Evolutionary conservation across 176 grass and related monocot genomes (phyloP).

Genomic region (Triticum timopheevii): DNA sequence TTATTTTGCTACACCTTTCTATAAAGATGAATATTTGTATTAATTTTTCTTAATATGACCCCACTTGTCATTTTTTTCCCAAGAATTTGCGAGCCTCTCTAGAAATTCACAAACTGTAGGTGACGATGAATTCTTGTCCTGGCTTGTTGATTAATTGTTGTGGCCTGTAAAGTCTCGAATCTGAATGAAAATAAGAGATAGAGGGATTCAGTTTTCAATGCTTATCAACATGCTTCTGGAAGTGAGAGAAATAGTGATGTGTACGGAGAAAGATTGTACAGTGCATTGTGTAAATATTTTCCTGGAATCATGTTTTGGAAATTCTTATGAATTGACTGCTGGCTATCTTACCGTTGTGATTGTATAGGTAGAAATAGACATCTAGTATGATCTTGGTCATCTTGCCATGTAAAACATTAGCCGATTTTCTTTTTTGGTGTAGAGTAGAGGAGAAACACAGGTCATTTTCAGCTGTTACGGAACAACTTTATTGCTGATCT

Average conservation of each 20-base stretch:
- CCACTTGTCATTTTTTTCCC: background rate
- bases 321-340: background rate
- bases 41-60: background rate
- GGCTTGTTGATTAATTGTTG: background rate
- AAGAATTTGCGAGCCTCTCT: slow-evolving; percentile 4
- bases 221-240: slow-evolving; percentile 2
- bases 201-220: slow-evolving; percentile 20
- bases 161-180: slow-evolving; percentile 17
- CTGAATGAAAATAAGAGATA: slow-evolving; percentile 1
- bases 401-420: background rate
- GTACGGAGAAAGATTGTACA: slow-evolving; percentile 5
- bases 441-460: background rate
- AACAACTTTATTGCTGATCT: slow-evolving; percentile 1
- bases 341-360: background rate
- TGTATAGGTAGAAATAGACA: background rate
- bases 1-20: background rate
- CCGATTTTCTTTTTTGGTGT: background rate
- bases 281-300: slow-evolving; percentile 8
- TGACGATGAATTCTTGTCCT: slow-evolving; percentile 24
- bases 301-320: background rate
- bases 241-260: background rate
- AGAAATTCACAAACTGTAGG: background rate
- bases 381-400: background rate
- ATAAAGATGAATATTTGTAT: slow-evolving; percentile 2
- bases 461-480: background rate